Evolutionary conservation across 305 asterid species (phyloP), one percentile per base, ranked within the genome.

Genomic region (Caryopteris hybrid): DNA sequence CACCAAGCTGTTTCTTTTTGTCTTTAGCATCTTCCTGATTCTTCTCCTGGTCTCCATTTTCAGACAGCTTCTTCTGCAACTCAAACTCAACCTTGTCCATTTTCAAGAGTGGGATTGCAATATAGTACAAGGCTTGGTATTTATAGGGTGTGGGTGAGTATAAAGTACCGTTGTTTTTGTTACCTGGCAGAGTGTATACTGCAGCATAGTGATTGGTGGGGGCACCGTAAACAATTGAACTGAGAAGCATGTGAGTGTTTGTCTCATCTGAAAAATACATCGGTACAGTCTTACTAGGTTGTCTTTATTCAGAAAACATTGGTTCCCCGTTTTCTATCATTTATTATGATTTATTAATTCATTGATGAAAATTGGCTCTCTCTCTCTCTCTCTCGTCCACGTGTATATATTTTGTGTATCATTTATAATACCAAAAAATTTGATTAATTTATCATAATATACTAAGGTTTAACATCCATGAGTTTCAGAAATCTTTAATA

Each of bases 1-100:
- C 91, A 57, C 91, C 88, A 77, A 81, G 81, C 71, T 81, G 73
- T 64, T 61, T 71, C 33, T 47, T 64, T 36, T 62, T 41, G 66
- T n/a, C 64, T n/a, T 17, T 54, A 43, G 2, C 46, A 43, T 55
- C 74, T n/a, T 55, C 78, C 13, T 55, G 9, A 47, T 78, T 60
- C 51, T 52, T 54, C 10, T 75, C 73, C 20, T 71, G 73, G 3
- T 69, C 83, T 41, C 79, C 79, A 74, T 72, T 79, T 73, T 77
- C 85, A 68, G 64, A n/a, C 47, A 31, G 45, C 39, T 76, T 73
- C 29, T 55, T 65, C 79, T n/a, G n/a, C n/a, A n/a, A n/a, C n/a
- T 71, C 66, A 14, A 64, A 34, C 71, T 75, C 80, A 43, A 25
- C 34, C 13, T 43, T 70, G 63, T 73, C 78, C 81, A 76, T 80